These are phyloP conservation scores for Fragosphaeria purpurea DNA, from an alignment of 2,329 filamentous ascomycete genomes.

Conservation along the genomic window DNA sequence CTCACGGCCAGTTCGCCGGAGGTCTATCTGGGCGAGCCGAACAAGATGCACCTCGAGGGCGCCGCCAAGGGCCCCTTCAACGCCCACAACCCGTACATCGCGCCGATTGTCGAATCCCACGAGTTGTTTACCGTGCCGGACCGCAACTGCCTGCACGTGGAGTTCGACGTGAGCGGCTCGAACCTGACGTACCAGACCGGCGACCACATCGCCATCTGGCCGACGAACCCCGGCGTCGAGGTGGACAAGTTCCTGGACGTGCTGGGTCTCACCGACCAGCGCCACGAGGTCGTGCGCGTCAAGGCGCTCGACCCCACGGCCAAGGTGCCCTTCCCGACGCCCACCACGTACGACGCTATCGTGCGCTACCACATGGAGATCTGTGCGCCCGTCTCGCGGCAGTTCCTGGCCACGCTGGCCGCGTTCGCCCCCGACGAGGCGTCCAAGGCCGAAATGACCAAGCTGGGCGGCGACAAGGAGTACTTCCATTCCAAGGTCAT, in stretches of 20 bases:
- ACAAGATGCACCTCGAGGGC: constrained; percentile 88
- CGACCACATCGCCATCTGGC: constrained; percentile 96
- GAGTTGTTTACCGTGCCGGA: constrained; percentile 86
- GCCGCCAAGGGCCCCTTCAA: constrained; percentile 82
- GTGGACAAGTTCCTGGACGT: constrained; percentile 82
- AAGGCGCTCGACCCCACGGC: constrained; percentile 90
- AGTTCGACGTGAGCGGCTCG: constrained; percentile 81
- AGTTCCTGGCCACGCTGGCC: constrained; percentile 79
- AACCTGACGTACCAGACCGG: constrained; percentile 92
- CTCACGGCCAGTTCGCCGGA: constrained; percentile 64
- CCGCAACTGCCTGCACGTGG: constrained; percentile 92
- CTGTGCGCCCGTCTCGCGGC: constrained; percentile 87
- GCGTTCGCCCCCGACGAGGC: constrained; percentile 81
- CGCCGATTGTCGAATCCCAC: constrained; percentile 80
- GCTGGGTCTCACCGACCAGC: constrained; percentile 66
- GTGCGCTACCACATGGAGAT: constrained; percentile 96
- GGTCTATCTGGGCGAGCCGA: constrained; percentile 92
- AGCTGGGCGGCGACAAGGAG: constrained; percentile 85
- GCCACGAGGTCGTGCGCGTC: constrained; percentile 72
- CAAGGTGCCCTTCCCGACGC: constrained; percentile 94
- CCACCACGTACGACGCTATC: constrained; percentile 91
- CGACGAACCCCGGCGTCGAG: constrained; percentile 85
- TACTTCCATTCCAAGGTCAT: constrained; percentile 84
- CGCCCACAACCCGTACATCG: constrained; percentile 93
- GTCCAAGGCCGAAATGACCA: constrained; percentile 77